These are phyloP conservation scores for Ceratonia siliqua DNA, from an alignment of 306 rosid genomes.

Conservation along the genomic window DNA sequence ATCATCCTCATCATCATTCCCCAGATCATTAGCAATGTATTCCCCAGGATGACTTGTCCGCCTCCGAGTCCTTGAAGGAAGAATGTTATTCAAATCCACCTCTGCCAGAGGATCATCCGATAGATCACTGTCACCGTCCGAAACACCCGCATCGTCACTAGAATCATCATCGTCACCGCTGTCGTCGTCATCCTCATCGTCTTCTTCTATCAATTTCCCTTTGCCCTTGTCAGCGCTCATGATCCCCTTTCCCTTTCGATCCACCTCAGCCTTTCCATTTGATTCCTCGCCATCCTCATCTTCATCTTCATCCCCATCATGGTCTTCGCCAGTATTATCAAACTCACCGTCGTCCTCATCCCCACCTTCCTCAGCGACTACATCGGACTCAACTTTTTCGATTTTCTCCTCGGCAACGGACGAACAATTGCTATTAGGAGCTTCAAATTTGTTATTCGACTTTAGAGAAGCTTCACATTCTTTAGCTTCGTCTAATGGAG, in stretches of 20 bases:
- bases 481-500: neutral
- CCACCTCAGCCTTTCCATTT: conserved; percentile 44
- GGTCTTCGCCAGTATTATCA: neutral
- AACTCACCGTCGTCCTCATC: conserved; percentile 9
- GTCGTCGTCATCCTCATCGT: conserved; percentile 30
- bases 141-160: conserved; percentile 52
- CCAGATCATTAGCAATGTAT: conserved; percentile 52
- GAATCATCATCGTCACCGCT: conserved; percentile 48
- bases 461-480: neutral
- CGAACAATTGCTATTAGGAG: conserved; percentile 30
- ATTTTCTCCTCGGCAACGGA: conserved; percentile 27
- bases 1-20: conserved; percentile 39
- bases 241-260: conserved; percentile 77
- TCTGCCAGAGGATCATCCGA: conserved; percentile 88
- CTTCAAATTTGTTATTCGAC: conserved; percentile 4
- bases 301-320: conserved; percentile 25
- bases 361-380: conserved; percentile 20
- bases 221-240: conserved; percentile 75
- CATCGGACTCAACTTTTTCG: conserved; percentile 22
- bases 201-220: conserved; percentile 75
- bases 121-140: conserved; percentile 67
- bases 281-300: conserved; percentile 44
- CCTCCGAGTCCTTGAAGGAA: conserved; percentile 88
- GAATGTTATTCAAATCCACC: conserved; percentile 91
- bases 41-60: conserved; percentile 63